phyloP scores from a whole-genome alignment of 306 rosid species.

The Quercus cerris region DNA sequence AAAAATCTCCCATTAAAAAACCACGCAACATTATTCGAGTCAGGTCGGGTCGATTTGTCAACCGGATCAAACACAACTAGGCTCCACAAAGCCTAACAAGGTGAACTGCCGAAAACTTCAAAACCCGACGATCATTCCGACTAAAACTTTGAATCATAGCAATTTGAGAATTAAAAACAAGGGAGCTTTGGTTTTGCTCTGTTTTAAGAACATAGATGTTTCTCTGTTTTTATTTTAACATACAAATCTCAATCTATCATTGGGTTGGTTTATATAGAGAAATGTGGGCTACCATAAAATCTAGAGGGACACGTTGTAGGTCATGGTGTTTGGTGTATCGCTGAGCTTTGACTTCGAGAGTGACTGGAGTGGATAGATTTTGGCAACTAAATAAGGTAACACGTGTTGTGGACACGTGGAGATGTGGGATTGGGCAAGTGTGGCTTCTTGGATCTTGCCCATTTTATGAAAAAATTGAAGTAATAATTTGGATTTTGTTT shows the following conservation, averaged over 20 bases:
- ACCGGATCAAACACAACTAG: no score
- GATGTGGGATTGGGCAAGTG: background rate
- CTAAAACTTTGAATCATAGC: no score
- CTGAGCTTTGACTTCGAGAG: conserved; percentile 14
- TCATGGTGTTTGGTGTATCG: background rate
- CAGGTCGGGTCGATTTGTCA: no score
- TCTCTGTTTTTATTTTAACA: no score
- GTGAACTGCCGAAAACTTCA: no score
- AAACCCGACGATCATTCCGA: no score
- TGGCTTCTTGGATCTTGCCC: background rate
- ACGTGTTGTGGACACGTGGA: conserved; percentile 42
- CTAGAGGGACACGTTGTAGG: conserved; percentile 33
- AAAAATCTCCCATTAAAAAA: no score
- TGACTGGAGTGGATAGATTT: background rate
- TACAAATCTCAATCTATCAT: no score
- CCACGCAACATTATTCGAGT: no score
- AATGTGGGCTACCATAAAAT: background rate
- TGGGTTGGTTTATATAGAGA: background rate
- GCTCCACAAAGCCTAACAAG: no score
- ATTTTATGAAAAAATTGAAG: background rate
- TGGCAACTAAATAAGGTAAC: background rate
- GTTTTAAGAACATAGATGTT: background rate
- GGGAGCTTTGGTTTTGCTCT: no score
- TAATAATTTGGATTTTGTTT: background rate
- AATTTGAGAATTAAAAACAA: no score